Conservation (phyloP, 2,329 filamentous ascomycete species). For the Fusarium verrucosum region DNA sequence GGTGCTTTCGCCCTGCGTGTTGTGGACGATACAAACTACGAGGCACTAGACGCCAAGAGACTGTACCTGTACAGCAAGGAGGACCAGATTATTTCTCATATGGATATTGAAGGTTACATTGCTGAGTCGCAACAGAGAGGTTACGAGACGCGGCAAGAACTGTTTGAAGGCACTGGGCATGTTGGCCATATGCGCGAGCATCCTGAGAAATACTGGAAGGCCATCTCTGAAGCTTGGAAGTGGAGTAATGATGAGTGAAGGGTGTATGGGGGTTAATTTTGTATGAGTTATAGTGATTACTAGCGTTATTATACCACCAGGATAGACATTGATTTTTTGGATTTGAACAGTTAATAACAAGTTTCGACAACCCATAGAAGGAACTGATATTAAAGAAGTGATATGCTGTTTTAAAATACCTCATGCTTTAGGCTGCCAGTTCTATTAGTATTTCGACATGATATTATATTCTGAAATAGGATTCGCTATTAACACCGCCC, state of each 20-base stretch:
- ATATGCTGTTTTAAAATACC: too few relatives aligned
- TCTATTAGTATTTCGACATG: too few relatives aligned
- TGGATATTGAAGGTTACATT: constrained; percentile 65
- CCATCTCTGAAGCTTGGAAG: constrained; percentile 49
- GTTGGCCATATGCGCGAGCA: constrained; percentile 69
- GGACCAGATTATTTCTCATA: constrained; percentile 64
- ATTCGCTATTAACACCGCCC: too few relatives aligned
- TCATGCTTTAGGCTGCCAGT: too few relatives aligned
- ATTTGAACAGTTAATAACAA: background rate
- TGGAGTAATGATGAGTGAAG: constrained; percentile 22
- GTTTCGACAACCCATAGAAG: background rate
- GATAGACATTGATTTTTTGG: background rate
- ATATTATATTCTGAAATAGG: too few relatives aligned
- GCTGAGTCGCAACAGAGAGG: constrained; percentile 58
- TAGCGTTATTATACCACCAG: constrained; percentile 22
- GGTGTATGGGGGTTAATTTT: background rate
- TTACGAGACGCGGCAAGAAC: constrained; percentile 58
- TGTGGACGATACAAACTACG: constrained; percentile 51
- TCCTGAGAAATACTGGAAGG: constrained; percentile 66
- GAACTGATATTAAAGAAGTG: too few relatives aligned
- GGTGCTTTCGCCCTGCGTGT: constrained; percentile 52
- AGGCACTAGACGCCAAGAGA: constrained; percentile 52
- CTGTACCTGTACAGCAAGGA: constrained; percentile 68
- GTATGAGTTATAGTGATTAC: constrained; percentile 2
- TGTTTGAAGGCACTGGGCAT: constrained; percentile 68